These are phyloP conservation scores for Lepiota subincarnata DNA, from an alignment of 768 basidiomycete species.

Conservation along the genomic window DNA sequence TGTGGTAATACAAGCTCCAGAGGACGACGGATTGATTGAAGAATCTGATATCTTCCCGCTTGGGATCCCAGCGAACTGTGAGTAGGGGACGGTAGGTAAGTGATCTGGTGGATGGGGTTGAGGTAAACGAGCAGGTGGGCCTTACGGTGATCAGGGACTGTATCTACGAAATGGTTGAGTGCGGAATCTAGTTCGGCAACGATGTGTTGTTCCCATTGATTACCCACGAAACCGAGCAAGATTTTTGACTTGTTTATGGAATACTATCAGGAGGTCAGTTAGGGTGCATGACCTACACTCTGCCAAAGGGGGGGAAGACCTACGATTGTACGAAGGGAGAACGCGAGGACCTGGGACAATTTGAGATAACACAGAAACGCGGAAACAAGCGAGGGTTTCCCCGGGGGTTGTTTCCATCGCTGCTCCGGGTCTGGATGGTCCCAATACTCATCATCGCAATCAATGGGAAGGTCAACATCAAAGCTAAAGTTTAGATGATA, in stretches of 20 bases:
- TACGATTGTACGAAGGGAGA: constrained; percentile 61
- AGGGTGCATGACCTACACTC: neutral
- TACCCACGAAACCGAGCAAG: constrained; percentile 56
- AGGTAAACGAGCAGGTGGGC: constrained; percentile 16
- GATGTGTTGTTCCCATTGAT: constrained; percentile 63
- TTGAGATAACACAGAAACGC: constrained; percentile 55
- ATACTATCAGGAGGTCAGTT: constrained; percentile 44
- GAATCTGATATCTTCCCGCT: constrained; percentile 36
- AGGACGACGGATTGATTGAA: constrained; percentile 63
- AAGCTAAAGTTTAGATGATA: constrained; percentile 40
- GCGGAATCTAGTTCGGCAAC: constrained; percentile 71
- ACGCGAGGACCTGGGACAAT: constrained; percentile 60
- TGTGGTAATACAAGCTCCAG: constrained; percentile 46
- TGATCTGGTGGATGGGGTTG: neutral
- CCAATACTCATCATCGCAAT: constrained; percentile 78
- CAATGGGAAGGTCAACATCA: constrained; percentile 64
- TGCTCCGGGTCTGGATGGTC: constrained; percentile 50
- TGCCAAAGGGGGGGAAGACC: constrained; percentile 19
- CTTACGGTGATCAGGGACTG: constrained; percentile 57
- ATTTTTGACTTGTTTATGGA: constrained; percentile 77
- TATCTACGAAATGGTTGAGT: constrained; percentile 68
- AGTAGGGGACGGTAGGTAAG: neutral
- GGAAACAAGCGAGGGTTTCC: constrained; percentile 52
- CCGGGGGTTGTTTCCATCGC: constrained; percentile 67
- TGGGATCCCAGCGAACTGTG: constrained; percentile 52